These are phyloP conservation scores for Jackrogersella multiformis DNA, from an alignment of 495 filamentous ascomycete genomes.

Conservation along the genomic window DNA sequence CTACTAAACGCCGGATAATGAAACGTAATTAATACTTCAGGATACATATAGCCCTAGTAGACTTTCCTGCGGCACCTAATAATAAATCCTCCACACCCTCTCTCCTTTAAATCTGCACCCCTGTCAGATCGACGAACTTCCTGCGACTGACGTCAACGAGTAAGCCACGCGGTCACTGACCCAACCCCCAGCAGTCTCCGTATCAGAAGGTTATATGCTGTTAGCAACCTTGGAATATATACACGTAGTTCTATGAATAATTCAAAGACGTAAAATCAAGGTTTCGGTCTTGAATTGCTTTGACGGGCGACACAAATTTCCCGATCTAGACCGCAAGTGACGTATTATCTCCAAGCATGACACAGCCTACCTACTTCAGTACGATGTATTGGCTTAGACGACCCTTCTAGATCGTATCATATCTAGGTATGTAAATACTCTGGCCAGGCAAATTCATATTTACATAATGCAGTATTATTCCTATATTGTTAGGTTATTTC, in stretches of 20 bases:
- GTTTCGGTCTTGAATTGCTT: slow-evolving; percentile 12
- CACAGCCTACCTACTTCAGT: background rate
- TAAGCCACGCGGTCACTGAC: slow-evolving; percentile 25
- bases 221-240: background rate
- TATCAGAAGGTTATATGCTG: slow-evolving; percentile 10
- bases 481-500: background rate
- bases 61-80: slow-evolving; percentile 25
- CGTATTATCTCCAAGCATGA: slow-evolving; percentile 27
- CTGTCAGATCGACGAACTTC: slow-evolving; percentile 18
- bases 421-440: slow-evolving; percentile 37
- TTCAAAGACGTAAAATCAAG: slow-evolving; percentile 29
- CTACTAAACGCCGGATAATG: too few relatives aligned
- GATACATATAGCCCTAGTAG: slow-evolving; percentile 13
- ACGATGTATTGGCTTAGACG: background rate
- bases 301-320: slow-evolving; percentile 15
- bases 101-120: slow-evolving; percentile 1
- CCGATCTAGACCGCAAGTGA: slow-evolving; percentile 27
- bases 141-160: slow-evolving; percentile 37
- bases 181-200: slow-evolving; percentile 11
- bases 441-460: background rate
- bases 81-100: slow-evolving; percentile 25
- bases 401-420: background rate
- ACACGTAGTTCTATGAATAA: slow-evolving; percentile 3
- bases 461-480: too few relatives aligned
- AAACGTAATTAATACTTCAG: slow-evolving; percentile 16